A percentile compares a stretch with the other conserved stretches of the same genome.
Conservation (phyloP, 1,284 basidiomycete species). For the Malassezia sp. region DNA sequence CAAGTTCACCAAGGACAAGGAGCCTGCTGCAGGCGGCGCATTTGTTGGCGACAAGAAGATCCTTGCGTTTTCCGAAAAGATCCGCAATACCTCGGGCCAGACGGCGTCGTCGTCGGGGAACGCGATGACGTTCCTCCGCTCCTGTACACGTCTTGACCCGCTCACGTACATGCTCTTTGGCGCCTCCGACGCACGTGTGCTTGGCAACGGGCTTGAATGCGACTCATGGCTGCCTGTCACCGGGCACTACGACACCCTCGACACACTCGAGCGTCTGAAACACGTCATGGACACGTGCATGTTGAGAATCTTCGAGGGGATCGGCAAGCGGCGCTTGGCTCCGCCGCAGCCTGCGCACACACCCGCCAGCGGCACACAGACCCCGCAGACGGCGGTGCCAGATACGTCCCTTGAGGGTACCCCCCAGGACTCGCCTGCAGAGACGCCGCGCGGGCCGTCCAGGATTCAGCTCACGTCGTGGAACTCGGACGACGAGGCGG, state of each 20-base stretch:
- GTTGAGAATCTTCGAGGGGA: conserved; percentile 79
- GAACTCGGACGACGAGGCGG: conserved; percentile 12
- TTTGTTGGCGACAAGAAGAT: conserved; percentile 55
- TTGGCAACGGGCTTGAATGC: conserved; percentile 53
- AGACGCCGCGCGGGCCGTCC: conserved; percentile 6
- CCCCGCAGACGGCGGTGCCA: not conserved
- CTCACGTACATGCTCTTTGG: conserved; percentile 87
- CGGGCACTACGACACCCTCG: conserved; percentile 62
- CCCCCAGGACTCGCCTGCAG: not conserved
- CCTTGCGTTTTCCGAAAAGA: conserved; percentile 75
- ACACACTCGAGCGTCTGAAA: conserved; percentile 75
- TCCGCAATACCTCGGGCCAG: conserved; percentile 58
- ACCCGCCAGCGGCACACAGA: not conserved
- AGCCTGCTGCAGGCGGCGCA: conserved; percentile 46
- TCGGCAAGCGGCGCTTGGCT: conserved; percentile 24
- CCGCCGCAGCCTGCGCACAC: not conserved
- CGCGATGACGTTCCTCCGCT: conserved; percentile 62
- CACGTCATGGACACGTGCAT: conserved; percentile 70
- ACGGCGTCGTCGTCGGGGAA: conserved; percentile 47
- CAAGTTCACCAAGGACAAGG: conserved; percentile 53
- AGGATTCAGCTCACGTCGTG: not conserved
- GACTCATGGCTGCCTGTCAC: conserved; percentile 82
- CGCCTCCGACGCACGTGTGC: conserved; percentile 60
- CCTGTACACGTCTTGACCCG: conserved; percentile 60
- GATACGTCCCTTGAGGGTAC: no score